These are phyloP conservation scores for Cucurbita argyrosperma DNA, from an alignment of 306 rosid species.

Conservation along the genomic window DNA sequence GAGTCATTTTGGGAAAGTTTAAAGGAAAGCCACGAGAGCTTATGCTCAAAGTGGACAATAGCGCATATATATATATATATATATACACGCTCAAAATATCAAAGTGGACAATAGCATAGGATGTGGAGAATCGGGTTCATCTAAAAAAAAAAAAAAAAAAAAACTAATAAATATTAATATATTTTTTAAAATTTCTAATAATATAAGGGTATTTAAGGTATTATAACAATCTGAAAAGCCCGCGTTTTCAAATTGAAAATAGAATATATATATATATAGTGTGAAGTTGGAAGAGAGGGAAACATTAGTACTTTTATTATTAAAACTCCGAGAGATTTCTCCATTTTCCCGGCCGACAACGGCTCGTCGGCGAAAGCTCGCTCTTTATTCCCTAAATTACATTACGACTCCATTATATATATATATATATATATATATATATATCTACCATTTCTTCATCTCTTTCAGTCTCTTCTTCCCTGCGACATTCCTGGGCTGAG, in stretches of 20 bases:
- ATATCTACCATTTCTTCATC: neutral
- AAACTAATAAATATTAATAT: too few species aligned
- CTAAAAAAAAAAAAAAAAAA: too few species aligned
- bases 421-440: neutral
- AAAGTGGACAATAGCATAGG: too few species aligned
- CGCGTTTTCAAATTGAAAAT: neutral
- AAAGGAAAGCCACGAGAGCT: too few species aligned
- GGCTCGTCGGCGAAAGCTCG: slow-evolving; percentile 1
- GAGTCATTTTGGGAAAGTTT: too few species aligned
- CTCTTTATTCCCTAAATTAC: slow-evolving; percentile 2
- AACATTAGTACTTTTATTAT: slow-evolving; percentile 3
- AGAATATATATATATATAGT: neutral
- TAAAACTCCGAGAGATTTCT: slow-evolving; percentile 4
- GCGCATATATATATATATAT: too few species aligned
- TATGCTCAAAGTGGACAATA: too few species aligned
- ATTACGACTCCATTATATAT: neutral
- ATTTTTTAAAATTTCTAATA: too few species aligned
- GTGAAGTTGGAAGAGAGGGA: neutral
- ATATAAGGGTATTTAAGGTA: too few species aligned
- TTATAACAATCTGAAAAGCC: too few species aligned
- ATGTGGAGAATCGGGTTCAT: too few species aligned
- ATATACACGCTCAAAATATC: too few species aligned
- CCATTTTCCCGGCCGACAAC: slow-evolving; percentile 2
- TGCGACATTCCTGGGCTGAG: slow-evolving; percentile 9
- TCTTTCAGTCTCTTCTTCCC: neutral